Base-by-base conservation (phyloP, 495 filamentous ascomycete species). In the Aspergillus olivimuriae region DNA sequence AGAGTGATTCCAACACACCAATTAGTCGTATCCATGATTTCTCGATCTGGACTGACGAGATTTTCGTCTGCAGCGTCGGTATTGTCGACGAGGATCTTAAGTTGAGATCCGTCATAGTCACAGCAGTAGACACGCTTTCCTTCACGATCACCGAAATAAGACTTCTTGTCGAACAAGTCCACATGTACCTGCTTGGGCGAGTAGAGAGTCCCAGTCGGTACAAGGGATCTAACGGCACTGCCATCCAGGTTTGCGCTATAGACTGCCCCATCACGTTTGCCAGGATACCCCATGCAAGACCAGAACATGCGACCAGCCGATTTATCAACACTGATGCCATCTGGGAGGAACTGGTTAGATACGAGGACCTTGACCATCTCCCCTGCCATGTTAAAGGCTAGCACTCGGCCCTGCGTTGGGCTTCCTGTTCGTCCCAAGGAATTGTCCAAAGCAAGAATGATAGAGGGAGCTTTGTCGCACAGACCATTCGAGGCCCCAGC, bases 321-420 rank as follows among this genome's bases (percentile, higher is more conserved):
- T 1, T n/a, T 20, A 31, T 44, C 39, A 20, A 52, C 26, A 20
- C 33, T 34, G 20, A 52, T 52, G n/a, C 49, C 49, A 15, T 52
- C 49, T 0, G 49, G 49, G n/a, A n/a, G n/a, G n/a, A n/a, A n/a
- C n/a, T n/a, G n/a, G n/a, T n/a, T n/a, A n/a, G n/a, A n/a, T n/a
- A n/a, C n/a, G n/a, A n/a, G n/a, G n/a, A n/a, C n/a, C n/a, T n/a
- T n/a, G n/a, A n/a, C n/a, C n/a, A n/a, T n/a, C n/a, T n/a, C n/a
- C n/a, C n/a, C n/a, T n/a, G n/a, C n/a, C n/a, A n/a, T n/a, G n/a
- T n/a, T n/a, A n/a, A n/a, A n/a, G n/a, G n/a, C n/a, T n/a, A n/a
- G n/a, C n/a, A n/a, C n/a, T n/a, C n/a, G n/a, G n/a, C n/a, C n/a
- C n/a, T n/a, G n/a, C n/a, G n/a, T n/a, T n/a, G n/a, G n/a, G n/a